Evolutionary conservation across 306 rosid genomes (phyloP).

Genomic region (Malus asiatica): DNA sequence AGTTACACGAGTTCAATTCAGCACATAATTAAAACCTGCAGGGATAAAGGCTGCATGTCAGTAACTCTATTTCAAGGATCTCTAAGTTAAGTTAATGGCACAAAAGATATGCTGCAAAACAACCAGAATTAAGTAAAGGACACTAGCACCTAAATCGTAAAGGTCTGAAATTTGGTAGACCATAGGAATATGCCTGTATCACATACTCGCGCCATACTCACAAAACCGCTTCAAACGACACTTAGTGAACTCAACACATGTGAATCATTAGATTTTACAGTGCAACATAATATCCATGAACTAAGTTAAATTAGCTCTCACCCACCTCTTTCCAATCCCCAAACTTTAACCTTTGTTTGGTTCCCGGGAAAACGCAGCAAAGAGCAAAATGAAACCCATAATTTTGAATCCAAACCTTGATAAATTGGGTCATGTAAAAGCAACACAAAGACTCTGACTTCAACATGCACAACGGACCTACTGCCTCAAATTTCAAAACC

Average conservation of each 20-base stretch:
- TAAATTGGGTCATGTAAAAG: constrained; percentile 16
- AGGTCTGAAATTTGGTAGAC: not conserved
- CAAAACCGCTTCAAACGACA: not conserved
- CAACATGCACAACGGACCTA: constrained; percentile 15
- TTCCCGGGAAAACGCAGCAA: constrained; percentile 9
- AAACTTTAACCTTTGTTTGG: not conserved
- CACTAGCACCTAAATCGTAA: not conserved
- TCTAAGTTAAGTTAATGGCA: not conserved
- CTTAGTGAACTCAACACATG: not conserved
- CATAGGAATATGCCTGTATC: not conserved
- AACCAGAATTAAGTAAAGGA: not conserved
- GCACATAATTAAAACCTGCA: constrained; percentile 36
- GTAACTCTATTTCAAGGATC: constrained; percentile 11
- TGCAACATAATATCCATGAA: not conserved
- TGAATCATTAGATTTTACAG: not conserved
- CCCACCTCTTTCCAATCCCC: constrained; percentile 24
- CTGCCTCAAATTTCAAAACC: constrained; percentile 15
- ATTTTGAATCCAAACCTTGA: constrained; percentile 16
- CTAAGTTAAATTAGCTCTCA: constrained; percentile 16
- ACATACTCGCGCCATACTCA: not conserved
- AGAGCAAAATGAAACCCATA: constrained; percentile 2
- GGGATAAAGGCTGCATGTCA: constrained; percentile 6
- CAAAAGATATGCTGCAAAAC: not conserved
- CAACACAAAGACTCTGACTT: constrained; percentile 14
- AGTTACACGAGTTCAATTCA: not conserved